Evolutionary conservation across 2,329 filamentous ascomycete genomes (phyloP), one percentile per base, ranked within the genome.

Genomic region (Metarhizium rileyi): DNA sequence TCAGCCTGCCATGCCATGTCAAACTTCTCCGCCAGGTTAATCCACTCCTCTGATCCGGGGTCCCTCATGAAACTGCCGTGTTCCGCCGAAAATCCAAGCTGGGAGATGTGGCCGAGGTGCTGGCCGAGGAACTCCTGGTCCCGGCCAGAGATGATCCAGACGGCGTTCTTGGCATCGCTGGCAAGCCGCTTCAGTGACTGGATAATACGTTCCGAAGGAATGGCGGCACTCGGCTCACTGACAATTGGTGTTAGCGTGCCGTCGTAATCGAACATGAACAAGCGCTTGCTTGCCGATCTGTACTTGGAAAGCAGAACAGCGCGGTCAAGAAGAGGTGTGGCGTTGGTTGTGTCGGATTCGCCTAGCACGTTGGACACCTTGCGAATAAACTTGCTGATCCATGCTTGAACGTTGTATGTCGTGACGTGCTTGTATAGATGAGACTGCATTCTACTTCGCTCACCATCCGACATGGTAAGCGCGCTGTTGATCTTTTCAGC

Each of bases 201-300:
- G 45, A 95, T 83, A 22, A 96, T 80, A 22, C 84, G 81, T 58
- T 90, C 84, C 1, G 90, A 91, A 0, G 93, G 93, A 36, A 96
- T 83, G 3, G 93, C 93, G 5, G 89, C 84, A 56, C 86, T 84
- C 2, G 93, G 93, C 61, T 97, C 90, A 58, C 86, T 85, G 49
- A 97, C 93, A 59, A 98, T 97, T 0, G 90, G 88, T 3, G 93
- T 97, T 49, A 98, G 77, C 0, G 93, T 98, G 44, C 93, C 93
- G 64, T 98, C 93, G 61, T 98, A 98, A 70, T 98, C 93, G 63
- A 97, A 96, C 87, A 98, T 91, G 73, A 97, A 95, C 3, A 98
- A 75, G 10, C 93, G 83, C 68, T 87, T 88, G 54, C 78, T 78
- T 3, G 89, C 83, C 36, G 77, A 72, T 52, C 82, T 80, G 67